phyloP scores from a whole-genome alignment of 345 rosid genomes.

The Euclidium syriacum region DNA sequence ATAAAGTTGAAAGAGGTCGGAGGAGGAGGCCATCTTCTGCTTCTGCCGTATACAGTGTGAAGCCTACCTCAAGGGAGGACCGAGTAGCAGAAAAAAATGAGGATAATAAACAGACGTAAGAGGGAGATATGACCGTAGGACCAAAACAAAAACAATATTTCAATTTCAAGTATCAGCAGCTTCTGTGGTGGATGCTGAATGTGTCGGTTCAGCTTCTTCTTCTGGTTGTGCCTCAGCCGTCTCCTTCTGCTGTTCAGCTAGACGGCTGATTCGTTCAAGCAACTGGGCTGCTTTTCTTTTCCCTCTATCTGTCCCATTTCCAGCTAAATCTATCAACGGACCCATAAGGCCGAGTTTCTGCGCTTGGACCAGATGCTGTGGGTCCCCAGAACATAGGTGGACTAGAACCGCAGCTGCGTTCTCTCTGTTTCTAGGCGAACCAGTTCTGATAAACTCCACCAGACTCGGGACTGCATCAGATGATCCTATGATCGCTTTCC shows the following conservation, averaged over 20 bases:
- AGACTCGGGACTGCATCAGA: constrained; percentile 66
- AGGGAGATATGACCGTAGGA: not conserved
- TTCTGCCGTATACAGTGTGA: constrained; percentile 12
- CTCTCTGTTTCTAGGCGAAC: constrained; percentile 73
- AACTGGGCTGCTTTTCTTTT: constrained; percentile 91
- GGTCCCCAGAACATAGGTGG: constrained; percentile 82
- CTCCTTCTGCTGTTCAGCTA: constrained; percentile 65
- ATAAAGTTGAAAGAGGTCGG: constrained; percentile 19
- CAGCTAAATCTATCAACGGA: constrained; percentile 71
- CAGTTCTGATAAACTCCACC: constrained; percentile 60
- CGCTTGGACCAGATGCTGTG: constrained; percentile 62
- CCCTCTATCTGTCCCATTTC: constrained; percentile 88
- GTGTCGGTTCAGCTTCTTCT: constrained; percentile 33
- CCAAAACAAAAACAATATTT: constrained; percentile 8
- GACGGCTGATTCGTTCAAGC: constrained; percentile 73
- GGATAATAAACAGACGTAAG: constrained; percentile 13
- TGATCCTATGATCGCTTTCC: constrained; percentile 63
- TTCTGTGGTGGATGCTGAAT: constrained; percentile 35
- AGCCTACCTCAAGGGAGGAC: constrained; percentile 12
- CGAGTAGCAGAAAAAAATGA: not conserved
- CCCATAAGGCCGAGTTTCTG: constrained; percentile 75
- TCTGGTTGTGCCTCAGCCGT: constrained; percentile 35
- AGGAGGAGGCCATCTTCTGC: constrained; percentile 20
- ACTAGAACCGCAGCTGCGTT: constrained; percentile 84
- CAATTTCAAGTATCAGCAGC: constrained; percentile 45